Evolutionary conservation across 805 yeast genomes (phyloP), one percentile per base, ranked within the genome.

Genomic region (Metschnikowia lunata): DNA sequence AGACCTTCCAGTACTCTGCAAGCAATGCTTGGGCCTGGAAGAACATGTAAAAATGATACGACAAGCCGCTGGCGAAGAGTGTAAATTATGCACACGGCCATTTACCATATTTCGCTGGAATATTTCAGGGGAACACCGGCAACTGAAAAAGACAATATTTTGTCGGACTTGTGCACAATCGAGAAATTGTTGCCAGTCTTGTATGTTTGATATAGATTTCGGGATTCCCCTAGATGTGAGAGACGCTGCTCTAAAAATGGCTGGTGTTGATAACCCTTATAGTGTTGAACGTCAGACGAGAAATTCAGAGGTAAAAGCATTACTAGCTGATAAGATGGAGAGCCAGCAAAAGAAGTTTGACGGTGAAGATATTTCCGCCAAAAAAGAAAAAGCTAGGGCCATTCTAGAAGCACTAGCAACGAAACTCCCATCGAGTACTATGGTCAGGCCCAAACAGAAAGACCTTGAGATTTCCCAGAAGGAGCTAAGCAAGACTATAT

Each of bases 151-250:
- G 52, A 88, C 96, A 2, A 62, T 79, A 1, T 78, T 91, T 14
- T 91, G 99, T 64, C 59, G 67, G 30, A 80, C 90, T 0, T 91
- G 99, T 67, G 81, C 97, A 0, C 69, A 82, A 34, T 79, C 83
- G 36, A 75, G 83, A 47, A 84, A 87, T 64, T 84, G 95, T 55
- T 91, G 99, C 59, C 98, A 93, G 61, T 68, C 81, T 23, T 91
- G 99, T 62, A 76, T 88, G 79, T 62, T 85, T 30, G 98, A 91
- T 65, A 66, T 90, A 34, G 78, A 83, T 27, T 86, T 81, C 66
- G 87, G 89, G 4, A 78, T 93, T n/a, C 88, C 96, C 0, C 60
- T 88, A 13, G 79, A 82, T 9, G 66, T 88, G 7, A 71, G 97
- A 51, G 97, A 90, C 56, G 81, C 88, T 1, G 86, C 96, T 4